phyloP scores from a whole-genome alignment of 2,329 filamentous ascomycete genomes.

The Emericellopsis cladophorae region DNA sequence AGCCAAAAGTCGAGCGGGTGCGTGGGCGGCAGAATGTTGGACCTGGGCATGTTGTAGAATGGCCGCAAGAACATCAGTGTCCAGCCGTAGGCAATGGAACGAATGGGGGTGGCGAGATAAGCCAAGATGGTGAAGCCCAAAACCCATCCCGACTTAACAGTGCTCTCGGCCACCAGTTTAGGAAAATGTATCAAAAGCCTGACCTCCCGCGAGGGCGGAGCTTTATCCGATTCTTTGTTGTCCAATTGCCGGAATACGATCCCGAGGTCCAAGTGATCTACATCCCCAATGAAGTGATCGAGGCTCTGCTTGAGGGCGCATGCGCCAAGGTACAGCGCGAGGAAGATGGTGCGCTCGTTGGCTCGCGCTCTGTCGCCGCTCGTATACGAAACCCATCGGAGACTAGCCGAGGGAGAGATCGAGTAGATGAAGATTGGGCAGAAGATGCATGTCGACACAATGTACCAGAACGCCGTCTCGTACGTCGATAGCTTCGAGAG shows the following conservation, averaged over 20 bases:
- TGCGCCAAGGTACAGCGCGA: slow-evolving; percentile 56
- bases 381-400: slow-evolving; percentile 63
- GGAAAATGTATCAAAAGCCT: slow-evolving; percentile 25
- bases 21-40: slow-evolving; percentile 46
- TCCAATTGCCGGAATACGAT: slow-evolving; percentile 8
- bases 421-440: slow-evolving; percentile 72
- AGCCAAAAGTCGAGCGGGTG: slow-evolving; percentile 46
- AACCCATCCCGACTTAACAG: slow-evolving; percentile 26
- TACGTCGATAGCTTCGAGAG: slow-evolving; percentile 47
- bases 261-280: slow-evolving; percentile 48
- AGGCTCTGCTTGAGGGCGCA: slow-evolving; percentile 59
- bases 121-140: slow-evolving; percentile 35
- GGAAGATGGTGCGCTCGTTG: slow-evolving; percentile 78
- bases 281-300: slow-evolving; percentile 59
- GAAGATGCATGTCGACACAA: slow-evolving; percentile 66
- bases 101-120: slow-evolving; percentile 47
- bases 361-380: slow-evolving; percentile 60
- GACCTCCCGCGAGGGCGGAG: too few species aligned
- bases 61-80: slow-evolving; percentile 58
- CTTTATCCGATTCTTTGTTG: slow-evolving; percentile 15
- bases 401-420: slow-evolving; percentile 40
- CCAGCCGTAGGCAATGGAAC: slow-evolving; percentile 53
- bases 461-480: slow-evolving; percentile 65
- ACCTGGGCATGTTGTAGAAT: slow-evolving; percentile 64
- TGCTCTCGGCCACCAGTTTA: slow-evolving; percentile 19